Base-by-base conservation (phyloP, 202 grass and related monocot genomes). In the Dendrocalamus latiflorus region DNA sequence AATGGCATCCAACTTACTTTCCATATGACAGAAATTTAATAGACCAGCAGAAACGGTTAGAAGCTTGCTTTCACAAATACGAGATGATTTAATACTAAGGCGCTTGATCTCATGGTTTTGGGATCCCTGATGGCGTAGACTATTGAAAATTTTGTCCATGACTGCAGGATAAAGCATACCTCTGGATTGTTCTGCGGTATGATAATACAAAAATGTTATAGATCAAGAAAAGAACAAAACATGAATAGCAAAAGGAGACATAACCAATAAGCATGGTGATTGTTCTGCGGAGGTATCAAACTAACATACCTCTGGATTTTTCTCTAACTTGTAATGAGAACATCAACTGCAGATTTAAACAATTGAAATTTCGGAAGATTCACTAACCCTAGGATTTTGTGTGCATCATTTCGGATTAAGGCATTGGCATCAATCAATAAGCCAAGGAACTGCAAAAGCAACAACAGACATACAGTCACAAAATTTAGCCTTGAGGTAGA, bases 321-420 rank as follows among this genome's bases (percentile, higher is more conserved):
- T 92, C 83, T 94, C 91, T 71, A 96, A 88, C 89, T 82, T 59
- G 68, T 71, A 87, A 92, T 88, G 59, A 96, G 91, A 51, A 82
- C 88, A 92, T 94, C 83, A 63, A 96, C 44, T 83, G 91, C 83
- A 64, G 81, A 93, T 83, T 79, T 92, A 70, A 96, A 99, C 68
- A 91, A 88, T 72, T 90, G 81, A 89, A 90, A 58, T 68, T 99
- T 95, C 20, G 86, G 89, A 37, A 99, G 81, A 76, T 91, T 92
- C 33, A 96, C 85, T 72, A 82, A 74, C 69, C 63, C 77, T 64
- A 99, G 91, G 37, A 89, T 88, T 72, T 95, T 94, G 36, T 79
- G 82, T 82, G 91, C 81, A 65, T 55, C 61, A 81, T 84, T 66
- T 83, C 88, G 78, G 39, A 99, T 86, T 54, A 74, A 72, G 24